Conservation (phyloP, 192 early-diverging fungal genomes). For the Gorgonomyces haynaldii region DNA sequence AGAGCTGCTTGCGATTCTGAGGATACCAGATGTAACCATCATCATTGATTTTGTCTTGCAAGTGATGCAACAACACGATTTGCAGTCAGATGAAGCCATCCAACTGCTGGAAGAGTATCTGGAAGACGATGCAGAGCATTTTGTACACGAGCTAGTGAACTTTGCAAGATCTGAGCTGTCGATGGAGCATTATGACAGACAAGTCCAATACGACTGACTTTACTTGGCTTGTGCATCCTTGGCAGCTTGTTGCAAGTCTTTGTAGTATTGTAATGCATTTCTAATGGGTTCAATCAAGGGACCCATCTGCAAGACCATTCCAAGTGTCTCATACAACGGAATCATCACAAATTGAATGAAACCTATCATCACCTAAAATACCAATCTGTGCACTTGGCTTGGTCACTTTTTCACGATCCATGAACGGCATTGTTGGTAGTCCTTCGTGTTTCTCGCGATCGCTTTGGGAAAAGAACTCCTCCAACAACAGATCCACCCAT, state of each 20-base stretch:
- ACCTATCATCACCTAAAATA: conserved; percentile 9
- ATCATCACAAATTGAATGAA: conserved; percentile 45
- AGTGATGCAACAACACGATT: conserved; percentile 15
- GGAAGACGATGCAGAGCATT: conserved; percentile 20
- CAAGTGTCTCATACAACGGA: conserved; percentile 34
- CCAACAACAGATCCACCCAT: conserved; percentile 39
- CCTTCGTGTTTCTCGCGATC: conserved; percentile 39
- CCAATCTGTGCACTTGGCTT: conserved; percentile 33
- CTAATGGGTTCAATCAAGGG: conserved; percentile 34
- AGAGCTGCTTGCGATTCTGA: conserved; percentile 19
- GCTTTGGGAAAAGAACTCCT: conserved; percentile 40
- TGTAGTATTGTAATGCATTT: conserved; percentile 33
- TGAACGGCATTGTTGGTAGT: conserved; percentile 33
- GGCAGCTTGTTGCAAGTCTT: conserved; percentile 20
- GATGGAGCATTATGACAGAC: conserved; percentile 21
- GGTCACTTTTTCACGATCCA: conserved; percentile 45
- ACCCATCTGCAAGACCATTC: conserved; percentile 27
- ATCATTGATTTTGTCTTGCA: conserved; percentile 18
- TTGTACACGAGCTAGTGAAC: conserved; percentile 28
- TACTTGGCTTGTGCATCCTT: not conserved
- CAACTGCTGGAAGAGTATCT: conserved; percentile 18
- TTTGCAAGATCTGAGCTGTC: conserved; percentile 23
- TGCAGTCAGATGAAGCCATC: conserved; percentile 21
- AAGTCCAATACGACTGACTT: conserved; percentile 22
- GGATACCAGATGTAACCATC: conserved; percentile 15